Evolutionary conservation across 2,329 filamentous ascomycete species (phyloP).

Genomic region (Calonectria henricotiae): DNA sequence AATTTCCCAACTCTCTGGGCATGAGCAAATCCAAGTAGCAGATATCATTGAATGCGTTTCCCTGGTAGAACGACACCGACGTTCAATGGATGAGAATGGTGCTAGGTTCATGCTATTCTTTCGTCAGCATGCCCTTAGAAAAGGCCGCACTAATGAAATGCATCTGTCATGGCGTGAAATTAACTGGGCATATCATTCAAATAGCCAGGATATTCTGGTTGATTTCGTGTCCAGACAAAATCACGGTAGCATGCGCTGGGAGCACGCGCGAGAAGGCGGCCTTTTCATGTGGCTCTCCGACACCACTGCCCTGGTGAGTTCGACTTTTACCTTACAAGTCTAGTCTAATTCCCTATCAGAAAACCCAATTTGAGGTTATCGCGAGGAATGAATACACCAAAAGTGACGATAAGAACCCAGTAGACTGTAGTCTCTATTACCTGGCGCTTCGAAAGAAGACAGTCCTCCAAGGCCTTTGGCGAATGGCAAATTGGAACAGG

Average conservation of each 20-base stretch:
- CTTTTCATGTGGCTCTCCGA: conserved; percentile 97
- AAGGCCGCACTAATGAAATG: conserved; percentile 75
- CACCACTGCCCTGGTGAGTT: conserved; percentile 79
- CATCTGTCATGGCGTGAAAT: conserved; percentile 85
- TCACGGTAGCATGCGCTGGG: conserved; percentile 86
- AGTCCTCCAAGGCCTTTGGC: conserved; percentile 92
- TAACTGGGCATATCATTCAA: conserved; percentile 88
- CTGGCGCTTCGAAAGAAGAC: conserved; percentile 92
- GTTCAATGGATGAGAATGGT: conserved; percentile 92
- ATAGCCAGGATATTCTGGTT: conserved; percentile 89
- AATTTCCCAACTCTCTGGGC: conserved; percentile 85
- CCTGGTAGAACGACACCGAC: conserved; percentile 87
- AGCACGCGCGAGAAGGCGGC: conserved; percentile 87
- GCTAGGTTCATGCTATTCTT: conserved; percentile 91
- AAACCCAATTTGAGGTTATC: conserved; percentile 86
- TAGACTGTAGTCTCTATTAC: conserved; percentile 93
- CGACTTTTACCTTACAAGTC: neutral
- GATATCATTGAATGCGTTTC: conserved; percentile 90
- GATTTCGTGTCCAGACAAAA: conserved; percentile 88
- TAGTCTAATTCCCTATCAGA: conserved; percentile 49
- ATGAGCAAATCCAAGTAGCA: conserved; percentile 88
- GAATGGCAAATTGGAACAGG: conserved; percentile 91
- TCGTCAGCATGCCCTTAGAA: conserved; percentile 83
- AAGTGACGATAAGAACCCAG: conserved; percentile 88
- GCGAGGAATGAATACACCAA: conserved; percentile 95